These are phyloP conservation scores for Aegle marmelos DNA, from an alignment of 345 rosid species.

Conservation along the genomic window DNA sequence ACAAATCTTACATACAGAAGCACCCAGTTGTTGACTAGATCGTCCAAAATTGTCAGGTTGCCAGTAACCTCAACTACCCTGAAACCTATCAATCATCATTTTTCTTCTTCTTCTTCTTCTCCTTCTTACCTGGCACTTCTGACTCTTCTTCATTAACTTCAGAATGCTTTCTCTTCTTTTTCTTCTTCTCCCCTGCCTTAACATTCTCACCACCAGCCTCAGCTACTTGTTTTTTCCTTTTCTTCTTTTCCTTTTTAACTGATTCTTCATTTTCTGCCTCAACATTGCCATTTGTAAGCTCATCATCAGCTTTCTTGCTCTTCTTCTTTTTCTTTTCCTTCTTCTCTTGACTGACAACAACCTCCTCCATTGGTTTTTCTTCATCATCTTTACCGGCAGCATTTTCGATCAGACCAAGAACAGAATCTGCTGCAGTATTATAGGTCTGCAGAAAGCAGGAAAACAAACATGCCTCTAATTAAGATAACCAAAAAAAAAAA, in stretches of 20 bases:
- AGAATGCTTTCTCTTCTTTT: slow-evolving; percentile 45
- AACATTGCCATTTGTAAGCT: slow-evolving; percentile 26
- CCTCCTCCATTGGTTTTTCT: slow-evolving; percentile 21
- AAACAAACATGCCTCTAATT: neutral
- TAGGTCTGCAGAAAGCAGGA: slow-evolving; percentile 47
- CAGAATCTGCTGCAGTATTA: slow-evolving; percentile 73
- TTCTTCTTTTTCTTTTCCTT: slow-evolving; percentile 48
- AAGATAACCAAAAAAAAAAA: neutral
- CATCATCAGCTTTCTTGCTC: slow-evolving; percentile 28
- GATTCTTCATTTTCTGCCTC: slow-evolving; percentile 33
- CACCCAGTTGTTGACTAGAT: neutral
- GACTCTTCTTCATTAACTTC: slow-evolving; percentile 27
- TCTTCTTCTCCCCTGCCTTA: slow-evolving; percentile 31
- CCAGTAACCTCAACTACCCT: neutral
- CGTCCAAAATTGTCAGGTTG: slow-evolving; percentile 11
- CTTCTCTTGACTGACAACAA: slow-evolving; percentile 32
- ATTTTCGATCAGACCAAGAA: slow-evolving; percentile 43
- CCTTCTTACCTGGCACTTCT: slow-evolving; percentile 35
- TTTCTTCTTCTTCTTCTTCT: slow-evolving; percentile 36
- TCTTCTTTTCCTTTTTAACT: slow-evolving; percentile 49
- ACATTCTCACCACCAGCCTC: slow-evolving; percentile 28
- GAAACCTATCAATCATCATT: neutral
- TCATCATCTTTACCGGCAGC: slow-evolving; percentile 20
- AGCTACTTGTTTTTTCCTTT: slow-evolving; percentile 41
- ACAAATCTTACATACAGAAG: slow-evolving; percentile 9